phyloP scores from a whole-genome alignment of 2,329 filamentous ascomycete species.

The Nothomitra cinnamomea region DNA sequence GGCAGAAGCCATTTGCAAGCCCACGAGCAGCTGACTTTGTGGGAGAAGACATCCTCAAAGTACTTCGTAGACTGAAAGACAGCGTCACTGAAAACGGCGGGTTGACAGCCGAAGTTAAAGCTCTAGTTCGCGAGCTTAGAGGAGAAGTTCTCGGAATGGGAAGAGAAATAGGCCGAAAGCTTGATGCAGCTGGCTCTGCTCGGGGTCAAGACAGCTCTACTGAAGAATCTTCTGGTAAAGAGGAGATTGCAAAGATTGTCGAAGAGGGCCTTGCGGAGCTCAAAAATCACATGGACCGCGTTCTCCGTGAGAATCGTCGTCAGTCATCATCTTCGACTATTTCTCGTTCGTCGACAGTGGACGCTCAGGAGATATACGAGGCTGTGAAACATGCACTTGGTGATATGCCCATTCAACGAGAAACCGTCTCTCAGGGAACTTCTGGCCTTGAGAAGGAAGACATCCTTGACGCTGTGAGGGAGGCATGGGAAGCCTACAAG shows the following conservation, averaged over 20 bases:
- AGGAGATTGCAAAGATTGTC: constrained; percentile 61
- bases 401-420: constrained; percentile 33
- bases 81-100: constrained; percentile 79
- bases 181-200: constrained; percentile 44
- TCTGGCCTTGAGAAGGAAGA: constrained; percentile 55
- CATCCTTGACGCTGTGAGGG: constrained; percentile 69
- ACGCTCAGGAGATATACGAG: constrained; percentile 74
- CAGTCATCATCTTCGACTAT: constrained; percentile 47
- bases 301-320: constrained; percentile 58
- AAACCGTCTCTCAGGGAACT: constrained; percentile 24
- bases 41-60: constrained; percentile 61
- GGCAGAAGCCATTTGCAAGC: constrained; percentile 26
- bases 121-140: constrained; percentile 71
- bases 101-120: constrained; percentile 81
- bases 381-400: constrained; percentile 59
- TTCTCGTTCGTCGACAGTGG: constrained; percentile 42
- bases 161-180: constrained; percentile 67
- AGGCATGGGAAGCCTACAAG: constrained; percentile 89
- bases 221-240: constrained; percentile 30
- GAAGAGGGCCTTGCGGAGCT: constrained; percentile 67
- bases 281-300: constrained; percentile 65
- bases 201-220: constrained; percentile 13
- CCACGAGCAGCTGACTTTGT: constrained; percentile 37
- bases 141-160: constrained; percentile 93
- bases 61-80: constrained; percentile 77